A percentile compares a stretch with the other conserved stretches of the same genome.
phyloP scores from a whole-genome alignment of 2,329 filamentous ascomycete species.

The Alternaria triticimaculans region DNA sequence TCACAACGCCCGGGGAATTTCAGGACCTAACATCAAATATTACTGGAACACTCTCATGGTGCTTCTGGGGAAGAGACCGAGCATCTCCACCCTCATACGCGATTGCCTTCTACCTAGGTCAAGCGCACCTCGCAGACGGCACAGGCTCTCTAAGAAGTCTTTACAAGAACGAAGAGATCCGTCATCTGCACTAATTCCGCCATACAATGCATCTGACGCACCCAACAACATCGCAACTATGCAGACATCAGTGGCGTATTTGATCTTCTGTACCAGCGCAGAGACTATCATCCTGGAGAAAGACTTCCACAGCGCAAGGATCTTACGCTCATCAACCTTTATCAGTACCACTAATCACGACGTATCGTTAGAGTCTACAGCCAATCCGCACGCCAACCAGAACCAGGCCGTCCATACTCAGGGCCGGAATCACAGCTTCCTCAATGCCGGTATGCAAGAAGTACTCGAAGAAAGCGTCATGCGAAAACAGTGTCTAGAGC shows the following conservation, averaged over 20 bases:
- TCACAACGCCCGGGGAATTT: slow-evolving; percentile 51
- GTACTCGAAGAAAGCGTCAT: slow-evolving; percentile 45
- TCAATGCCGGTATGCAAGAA: slow-evolving; percentile 29
- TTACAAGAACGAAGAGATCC: neutral
- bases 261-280: slow-evolving; percentile 61
- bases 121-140: neutral
- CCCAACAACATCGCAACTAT: slow-evolving; percentile 43
- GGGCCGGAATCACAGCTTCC: slow-evolving; percentile 9
- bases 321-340: slow-evolving; percentile 58
- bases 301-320: slow-evolving; percentile 56
- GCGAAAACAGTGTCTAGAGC: slow-evolving; percentile 39
- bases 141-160: neutral
- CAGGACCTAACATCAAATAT: slow-evolving; percentile 49
- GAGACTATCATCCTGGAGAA: slow-evolving; percentile 62
- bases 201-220: slow-evolving; percentile 34
- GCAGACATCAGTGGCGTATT: slow-evolving; percentile 62
- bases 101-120: slow-evolving; percentile 48
- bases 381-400: neutral
- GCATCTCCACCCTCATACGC: slow-evolving; percentile 61
- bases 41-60: slow-evolving; percentile 60
- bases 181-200: neutral
- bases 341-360: slow-evolving; percentile 66
- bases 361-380: slow-evolving; percentile 17
- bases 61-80: slow-evolving; percentile 60
- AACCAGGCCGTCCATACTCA: slow-evolving; percentile 13